Evolutionary conservation across 495 filamentous ascomycete genomes (phyloP), one percentile per base, ranked within the genome.

Genomic region (Penicillium robsamsonii): DNA sequence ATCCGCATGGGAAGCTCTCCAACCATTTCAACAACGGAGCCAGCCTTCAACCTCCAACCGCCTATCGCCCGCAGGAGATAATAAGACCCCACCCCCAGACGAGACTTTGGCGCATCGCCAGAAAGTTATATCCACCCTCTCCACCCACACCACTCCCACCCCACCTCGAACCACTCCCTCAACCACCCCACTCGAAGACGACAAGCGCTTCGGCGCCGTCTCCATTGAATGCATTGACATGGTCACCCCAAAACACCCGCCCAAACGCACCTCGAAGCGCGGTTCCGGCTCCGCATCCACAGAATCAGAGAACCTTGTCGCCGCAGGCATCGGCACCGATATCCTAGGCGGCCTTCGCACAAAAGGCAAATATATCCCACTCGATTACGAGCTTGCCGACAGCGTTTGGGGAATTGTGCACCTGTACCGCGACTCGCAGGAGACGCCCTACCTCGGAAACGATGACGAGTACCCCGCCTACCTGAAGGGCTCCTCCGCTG

Each of bases 361-460:
- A 0, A 96, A 91, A 71, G 94, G 89, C 38, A 81, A 81, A 58
- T 96, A 87, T 63, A 75, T 92, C 22, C 87, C 89, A 3, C 75
- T 91, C 0, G 86, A 89, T 58, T 79, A 83, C 25, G 86, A 89
- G 70, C 83, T 87, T 57, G 88, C 89, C 17, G 89, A 96, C 56
- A 80, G 92, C 29, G 88, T 93, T 11, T 97, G 89, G 86, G 94
- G 94, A 1, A 84, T 97, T 24, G 92, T 98, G 15, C 94, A 96
- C 72, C 76, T 98, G 5, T 98, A 97, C 61, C 82, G 92, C 2
- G 94, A 98, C 71, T 81, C 80, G 5, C 81, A 90, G 51, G 90
- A 93, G 68, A 90, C 86, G 8, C 77, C 86, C 9, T 75, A 67
- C 25, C 61, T 79, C 18, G 54, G 58, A 20, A 65, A 63, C 20